A percentile compares a stretch with the other conserved stretches of the same genome.
phyloP scores from a whole-genome alignment of 2,329 filamentous ascomycete genomes.

The Acrocalymma vagum region DNA sequence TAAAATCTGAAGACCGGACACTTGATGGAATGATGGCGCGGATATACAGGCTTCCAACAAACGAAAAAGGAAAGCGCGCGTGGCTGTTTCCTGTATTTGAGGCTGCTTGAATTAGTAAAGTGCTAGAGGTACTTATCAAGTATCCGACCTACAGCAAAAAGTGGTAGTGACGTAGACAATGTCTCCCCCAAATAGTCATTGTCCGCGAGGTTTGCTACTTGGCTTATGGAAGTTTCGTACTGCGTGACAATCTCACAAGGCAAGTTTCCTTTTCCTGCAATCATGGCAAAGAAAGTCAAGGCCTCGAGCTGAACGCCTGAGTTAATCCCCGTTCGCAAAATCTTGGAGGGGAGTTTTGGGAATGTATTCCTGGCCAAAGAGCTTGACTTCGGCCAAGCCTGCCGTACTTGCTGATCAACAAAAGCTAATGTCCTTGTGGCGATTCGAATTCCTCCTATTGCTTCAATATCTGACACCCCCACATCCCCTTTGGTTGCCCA shows the following conservation, averaged over 20 bases:
- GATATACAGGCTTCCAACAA: slow-evolving; percentile 23
- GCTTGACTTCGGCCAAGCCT: slow-evolving; percentile 32
- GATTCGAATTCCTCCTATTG: slow-evolving; percentile 41
- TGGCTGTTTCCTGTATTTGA: slow-evolving; percentile 23
- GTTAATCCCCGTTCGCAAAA: slow-evolving; percentile 27
- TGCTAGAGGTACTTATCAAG: neutral
- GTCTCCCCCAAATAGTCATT: slow-evolving; percentile 20
- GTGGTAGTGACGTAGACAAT: slow-evolving; percentile 32
- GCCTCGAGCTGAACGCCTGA: slow-evolving; percentile 38
- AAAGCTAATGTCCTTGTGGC: slow-evolving; percentile 35
- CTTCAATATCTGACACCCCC: slow-evolving; percentile 33
- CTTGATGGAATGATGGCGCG: slow-evolving; percentile 6
- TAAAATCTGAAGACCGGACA: slow-evolving; percentile 19
- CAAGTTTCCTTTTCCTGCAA: slow-evolving; percentile 28
- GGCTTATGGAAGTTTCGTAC: slow-evolving; percentile 29
- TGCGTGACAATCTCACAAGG: slow-evolving; percentile 25
- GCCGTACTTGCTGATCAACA: slow-evolving; percentile 26
- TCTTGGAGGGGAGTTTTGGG: slow-evolving; percentile 38
- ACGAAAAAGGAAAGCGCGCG: slow-evolving; percentile 21
- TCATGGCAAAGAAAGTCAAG: slow-evolving; percentile 35
- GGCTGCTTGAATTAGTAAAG: slow-evolving; percentile 21
- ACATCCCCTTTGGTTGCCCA: slow-evolving; percentile 34
- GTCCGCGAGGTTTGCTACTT: slow-evolving; percentile 15
- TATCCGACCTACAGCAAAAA: slow-evolving; percentile 34
- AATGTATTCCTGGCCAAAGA: slow-evolving; percentile 25